Percentiles rank a stretch among this genome's conserved stretches.
Conservation (phyloP, 2,329 filamentous ascomycete genomes). For the Paradendryphiella salina region DNA sequence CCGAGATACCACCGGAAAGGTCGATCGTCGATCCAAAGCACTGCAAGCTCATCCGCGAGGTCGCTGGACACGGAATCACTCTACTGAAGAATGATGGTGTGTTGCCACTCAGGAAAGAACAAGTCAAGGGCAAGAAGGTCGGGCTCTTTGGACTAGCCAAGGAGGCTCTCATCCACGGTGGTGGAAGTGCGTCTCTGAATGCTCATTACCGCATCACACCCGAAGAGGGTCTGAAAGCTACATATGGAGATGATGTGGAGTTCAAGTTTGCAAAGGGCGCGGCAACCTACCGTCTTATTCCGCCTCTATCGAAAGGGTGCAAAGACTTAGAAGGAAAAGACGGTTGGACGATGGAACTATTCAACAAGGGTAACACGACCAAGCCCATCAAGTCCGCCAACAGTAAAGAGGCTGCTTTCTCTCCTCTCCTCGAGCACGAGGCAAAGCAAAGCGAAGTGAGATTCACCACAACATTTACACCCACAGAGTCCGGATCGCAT, state of each 20-base stretch:
- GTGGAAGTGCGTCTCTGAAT: constrained; percentile 38
- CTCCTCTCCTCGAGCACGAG: constrained; percentile 27
- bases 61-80: constrained; percentile 70
- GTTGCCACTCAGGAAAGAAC: constrained; percentile 66
- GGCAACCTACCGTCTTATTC: constrained; percentile 42
- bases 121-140: constrained; percentile 58
- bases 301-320: constrained; percentile 32
- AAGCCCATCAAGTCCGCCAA: constrained; percentile 29
- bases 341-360: constrained; percentile 41
- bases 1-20: constrained; percentile 59
- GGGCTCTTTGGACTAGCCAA: constrained; percentile 73
- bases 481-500: constrained; percentile 33
- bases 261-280: constrained; percentile 42
- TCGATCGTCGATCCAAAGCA: constrained; percentile 66
- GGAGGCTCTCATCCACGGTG: constrained; percentile 42
- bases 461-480: constrained; percentile 31
- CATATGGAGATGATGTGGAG: constrained; percentile 35
- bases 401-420: constrained; percentile 33
- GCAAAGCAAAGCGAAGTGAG: constrained; percentile 32
- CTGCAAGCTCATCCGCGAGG: constrained; percentile 63
- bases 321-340: constrained; percentile 33
- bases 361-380: constrained; percentile 29
- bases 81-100: constrained; percentile 72
- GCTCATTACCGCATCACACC: constrained; percentile 36
- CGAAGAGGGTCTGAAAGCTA: constrained; percentile 30